Conservation (phyloP, 306 rosid genomes). For the Albizia julibrissin region DNA sequence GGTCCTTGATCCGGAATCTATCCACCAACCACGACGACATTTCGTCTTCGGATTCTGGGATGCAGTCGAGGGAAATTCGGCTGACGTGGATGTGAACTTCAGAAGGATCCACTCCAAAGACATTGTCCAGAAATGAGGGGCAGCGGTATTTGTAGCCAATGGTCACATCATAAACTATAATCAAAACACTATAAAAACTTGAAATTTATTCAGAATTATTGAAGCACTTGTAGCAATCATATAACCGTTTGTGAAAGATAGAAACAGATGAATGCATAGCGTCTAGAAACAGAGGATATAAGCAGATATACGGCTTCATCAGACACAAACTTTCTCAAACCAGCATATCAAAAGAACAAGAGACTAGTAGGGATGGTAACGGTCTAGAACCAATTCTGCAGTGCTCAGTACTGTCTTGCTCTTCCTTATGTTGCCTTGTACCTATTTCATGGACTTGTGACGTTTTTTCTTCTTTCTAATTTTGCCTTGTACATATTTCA, state of each 20-base stretch:
- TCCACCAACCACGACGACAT: constrained; percentile 55
- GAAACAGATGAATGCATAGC: neutral
- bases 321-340: neutral
- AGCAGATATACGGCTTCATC: constrained; percentile 1
- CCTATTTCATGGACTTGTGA: neutral
- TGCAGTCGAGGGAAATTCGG: constrained; percentile 44
- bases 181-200: constrained; percentile 13
- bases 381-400: neutral
- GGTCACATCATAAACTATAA: constrained; percentile 75
- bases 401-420: neutral
- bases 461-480: neutral
- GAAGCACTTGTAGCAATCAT: neutral
- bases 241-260: neutral
- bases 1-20: constrained; percentile 59
- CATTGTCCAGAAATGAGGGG: constrained; percentile 81
- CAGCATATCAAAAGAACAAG: constrained; percentile 12
- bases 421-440: neutral
- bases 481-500: neutral
- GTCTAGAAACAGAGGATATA: neutral
- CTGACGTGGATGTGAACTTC: constrained; percentile 74
- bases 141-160: constrained; percentile 67
- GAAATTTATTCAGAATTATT: neutral
- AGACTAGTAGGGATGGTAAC: neutral
- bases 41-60: constrained; percentile 63
- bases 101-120: constrained; percentile 68